Conservation (phyloP, 306 rosid species). For the Echinosophora koreensis region DNA sequence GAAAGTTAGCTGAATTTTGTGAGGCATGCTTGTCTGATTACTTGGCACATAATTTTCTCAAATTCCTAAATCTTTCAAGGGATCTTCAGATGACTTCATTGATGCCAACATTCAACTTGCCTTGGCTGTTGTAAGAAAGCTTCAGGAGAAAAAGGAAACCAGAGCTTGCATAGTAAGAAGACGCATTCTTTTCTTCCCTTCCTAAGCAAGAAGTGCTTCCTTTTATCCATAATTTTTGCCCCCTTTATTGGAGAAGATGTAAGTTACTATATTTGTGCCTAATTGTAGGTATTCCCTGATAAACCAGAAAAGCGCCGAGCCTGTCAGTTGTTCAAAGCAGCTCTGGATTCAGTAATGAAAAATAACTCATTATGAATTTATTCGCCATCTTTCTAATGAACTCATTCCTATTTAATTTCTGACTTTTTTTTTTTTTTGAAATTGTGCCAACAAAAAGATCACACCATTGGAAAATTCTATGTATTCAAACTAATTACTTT, state of each 20-base stretch:
- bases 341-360: slow-evolving; percentile 81
- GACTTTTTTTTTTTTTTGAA: slow-evolving; percentile 11
- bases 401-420: slow-evolving; percentile 30
- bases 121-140: slow-evolving; percentile 88
- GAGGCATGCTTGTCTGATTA: slow-evolving; percentile 53
- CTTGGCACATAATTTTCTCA: slow-evolving; percentile 71
- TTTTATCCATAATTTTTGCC: slow-evolving; percentile 10
- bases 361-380: slow-evolving; percentile 38
- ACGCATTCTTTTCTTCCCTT: slow-evolving; percentile 38
- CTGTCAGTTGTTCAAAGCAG: slow-evolving; percentile 78
- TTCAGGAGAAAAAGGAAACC: slow-evolving; percentile 72
- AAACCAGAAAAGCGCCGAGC: slow-evolving; percentile 93
- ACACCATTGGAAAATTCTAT: not conserved
- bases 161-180: slow-evolving; percentile 83
- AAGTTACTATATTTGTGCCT: slow-evolving; percentile 24
- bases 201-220: slow-evolving; percentile 8
- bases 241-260: slow-evolving; percentile 25
- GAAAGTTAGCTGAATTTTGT: slow-evolving; percentile 50
- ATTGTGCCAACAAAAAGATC: slow-evolving; percentile 20
- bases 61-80: slow-evolving; percentile 95
- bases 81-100: slow-evolving; percentile 99
- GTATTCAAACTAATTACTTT: slow-evolving; percentile 16
- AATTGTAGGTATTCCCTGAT: slow-evolving; percentile 90
- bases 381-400: slow-evolving; percentile 34
- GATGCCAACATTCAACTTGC: slow-evolving; percentile 96